Percentiles rank a stretch among this genome's conserved stretches.
Evolutionary conservation across 2,329 filamentous ascomycete genomes (phyloP).

Genomic region (Clonostachys solani): DNA sequence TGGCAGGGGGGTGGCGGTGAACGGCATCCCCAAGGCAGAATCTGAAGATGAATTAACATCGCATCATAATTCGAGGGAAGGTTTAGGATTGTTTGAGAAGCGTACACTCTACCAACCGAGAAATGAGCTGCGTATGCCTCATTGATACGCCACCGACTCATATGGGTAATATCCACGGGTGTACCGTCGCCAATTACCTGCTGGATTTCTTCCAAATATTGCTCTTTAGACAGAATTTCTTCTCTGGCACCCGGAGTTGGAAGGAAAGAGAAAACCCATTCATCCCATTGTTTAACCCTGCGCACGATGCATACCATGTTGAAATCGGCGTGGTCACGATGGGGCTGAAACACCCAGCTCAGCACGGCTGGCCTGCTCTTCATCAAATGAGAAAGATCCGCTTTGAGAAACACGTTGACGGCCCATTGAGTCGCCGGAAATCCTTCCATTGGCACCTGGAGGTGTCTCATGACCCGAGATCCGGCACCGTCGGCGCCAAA

Average conservation of each 20-base stretch:
- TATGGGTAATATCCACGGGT: conserved; percentile 43
- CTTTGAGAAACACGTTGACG: conserved; percentile 33
- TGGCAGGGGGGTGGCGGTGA: conserved; percentile 53
- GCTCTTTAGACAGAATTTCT: conserved; percentile 27
- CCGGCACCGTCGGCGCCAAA: conserved; percentile 48
- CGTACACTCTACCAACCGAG: conserved; percentile 2
- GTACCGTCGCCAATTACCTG: conserved; percentile 46
- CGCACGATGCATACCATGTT: conserved; percentile 44
- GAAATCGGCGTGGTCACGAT: conserved; percentile 33
- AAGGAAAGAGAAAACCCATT: conserved; percentile 58
- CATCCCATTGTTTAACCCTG: conserved; percentile 60
- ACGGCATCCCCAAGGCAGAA: conserved; percentile 42
- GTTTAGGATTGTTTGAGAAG: no score
- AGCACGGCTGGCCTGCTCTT: conserved; percentile 49
- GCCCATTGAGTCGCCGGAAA: conserved; percentile 31
- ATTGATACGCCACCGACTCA: conserved; percentile 57
- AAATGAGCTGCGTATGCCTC: conserved; percentile 54
- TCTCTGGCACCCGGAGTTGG: conserved; percentile 29
- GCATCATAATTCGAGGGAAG: no score
- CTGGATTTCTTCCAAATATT: conserved; percentile 27
- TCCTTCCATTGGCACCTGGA: conserved; percentile 33
- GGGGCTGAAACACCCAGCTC: conserved; percentile 54
- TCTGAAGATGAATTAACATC: no score
- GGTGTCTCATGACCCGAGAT: conserved; percentile 27
- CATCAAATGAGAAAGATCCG: conserved; percentile 44